Evolutionary conservation across 805 yeast species (phyloP).

Genomic region (Phaffomyces thermotolerans): DNA sequence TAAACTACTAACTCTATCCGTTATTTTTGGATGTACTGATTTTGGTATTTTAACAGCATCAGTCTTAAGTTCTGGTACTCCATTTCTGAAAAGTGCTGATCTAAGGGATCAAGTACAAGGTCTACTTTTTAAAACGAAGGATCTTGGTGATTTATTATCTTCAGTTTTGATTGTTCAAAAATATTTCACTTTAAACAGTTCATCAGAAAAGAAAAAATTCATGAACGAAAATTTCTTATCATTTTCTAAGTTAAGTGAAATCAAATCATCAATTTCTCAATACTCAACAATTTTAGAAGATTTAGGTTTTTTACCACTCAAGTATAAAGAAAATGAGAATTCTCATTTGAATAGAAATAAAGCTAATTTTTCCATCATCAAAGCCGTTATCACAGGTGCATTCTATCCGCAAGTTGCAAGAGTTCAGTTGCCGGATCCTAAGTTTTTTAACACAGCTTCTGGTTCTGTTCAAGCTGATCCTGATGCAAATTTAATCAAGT

Average conservation of each 20-base stretch:
- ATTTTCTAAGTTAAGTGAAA: constrained; percentile 57
- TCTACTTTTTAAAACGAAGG: constrained; percentile 31
- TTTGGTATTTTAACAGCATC: constrained; percentile 77
- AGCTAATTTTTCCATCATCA: constrained; percentile 42
- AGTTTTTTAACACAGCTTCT: constrained; percentile 55
- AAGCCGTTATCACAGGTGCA: constrained; percentile 71
- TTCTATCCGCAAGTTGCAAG: constrained; percentile 78
- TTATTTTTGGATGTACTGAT: constrained; percentile 77
- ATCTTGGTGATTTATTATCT: constrained; percentile 72
- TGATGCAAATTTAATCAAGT: constrained; percentile 64
- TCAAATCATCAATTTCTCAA: constrained; percentile 63
- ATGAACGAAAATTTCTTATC: constrained; percentile 57
- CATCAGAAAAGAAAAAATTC: constrained; percentile 31
- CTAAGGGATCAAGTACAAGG: constrained; percentile 56
- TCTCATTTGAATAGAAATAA: constrained; percentile 43
- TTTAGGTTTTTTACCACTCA: constrained; percentile 63
- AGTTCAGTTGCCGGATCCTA: constrained; percentile 76
- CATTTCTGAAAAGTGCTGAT: constrained; percentile 59
- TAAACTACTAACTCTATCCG: constrained; percentile 69
- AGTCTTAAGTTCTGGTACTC: constrained; percentile 63
- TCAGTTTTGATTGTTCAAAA: constrained; percentile 50
- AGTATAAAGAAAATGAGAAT: constrained; percentile 29
- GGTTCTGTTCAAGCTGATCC: constrained; percentile 87
- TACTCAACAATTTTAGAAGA: constrained; percentile 66
- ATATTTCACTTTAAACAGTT: constrained; percentile 32